Percentiles rank a stretch among this genome's conserved stretches.
Conservation (phyloP, 2,329 filamentous ascomycete species). For the Leptographium lundbergii region DNA sequence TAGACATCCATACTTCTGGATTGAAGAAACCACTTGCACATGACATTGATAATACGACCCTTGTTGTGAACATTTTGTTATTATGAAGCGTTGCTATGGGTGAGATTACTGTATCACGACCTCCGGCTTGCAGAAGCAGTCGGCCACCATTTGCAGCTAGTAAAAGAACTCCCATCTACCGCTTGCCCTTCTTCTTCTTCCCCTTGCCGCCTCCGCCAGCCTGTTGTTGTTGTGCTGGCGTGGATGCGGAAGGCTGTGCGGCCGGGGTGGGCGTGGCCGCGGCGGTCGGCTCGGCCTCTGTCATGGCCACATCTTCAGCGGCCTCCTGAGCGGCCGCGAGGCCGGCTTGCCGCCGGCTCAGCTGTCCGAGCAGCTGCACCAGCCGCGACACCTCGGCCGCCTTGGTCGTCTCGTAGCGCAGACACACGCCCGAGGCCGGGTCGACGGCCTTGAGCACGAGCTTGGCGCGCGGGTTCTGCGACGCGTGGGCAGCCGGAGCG, state of each 20-base stretch:
- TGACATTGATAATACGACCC: neutral
- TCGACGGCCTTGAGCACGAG: conserved; percentile 87
- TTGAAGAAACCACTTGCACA: neutral
- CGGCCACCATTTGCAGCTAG: neutral
- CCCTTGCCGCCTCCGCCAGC: conserved; percentile 36
- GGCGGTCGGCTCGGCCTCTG: conserved; percentile 22
- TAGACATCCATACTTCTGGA: conserved; percentile 4
- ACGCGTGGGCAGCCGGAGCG: conserved; percentile 18
- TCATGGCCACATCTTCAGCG: conserved; percentile 17
- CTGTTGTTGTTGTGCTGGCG: conserved; percentile 8
- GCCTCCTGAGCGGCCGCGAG: conserved; percentile 32
- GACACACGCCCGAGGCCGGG: conserved; percentile 62
- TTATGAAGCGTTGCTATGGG: no score
- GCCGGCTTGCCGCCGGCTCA: conserved; percentile 58
- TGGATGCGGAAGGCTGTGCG: conserved; percentile 16
- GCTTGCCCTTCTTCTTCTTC: conserved; percentile 63
- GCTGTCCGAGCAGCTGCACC: conserved; percentile 59
- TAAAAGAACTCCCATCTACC: conserved; percentile 24
- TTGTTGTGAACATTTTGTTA: neutral
- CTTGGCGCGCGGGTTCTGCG: conserved; percentile 42
- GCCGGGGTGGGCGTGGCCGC: conserved; percentile 10
- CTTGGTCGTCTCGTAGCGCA: conserved; percentile 89
- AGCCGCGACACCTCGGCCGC: conserved; percentile 79
- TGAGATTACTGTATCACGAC: neutral
- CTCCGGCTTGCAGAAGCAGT: neutral